phyloP scores from a whole-genome alignment of 2,329 filamentous ascomycete genomes.

The Elsinoe australis region DNA sequence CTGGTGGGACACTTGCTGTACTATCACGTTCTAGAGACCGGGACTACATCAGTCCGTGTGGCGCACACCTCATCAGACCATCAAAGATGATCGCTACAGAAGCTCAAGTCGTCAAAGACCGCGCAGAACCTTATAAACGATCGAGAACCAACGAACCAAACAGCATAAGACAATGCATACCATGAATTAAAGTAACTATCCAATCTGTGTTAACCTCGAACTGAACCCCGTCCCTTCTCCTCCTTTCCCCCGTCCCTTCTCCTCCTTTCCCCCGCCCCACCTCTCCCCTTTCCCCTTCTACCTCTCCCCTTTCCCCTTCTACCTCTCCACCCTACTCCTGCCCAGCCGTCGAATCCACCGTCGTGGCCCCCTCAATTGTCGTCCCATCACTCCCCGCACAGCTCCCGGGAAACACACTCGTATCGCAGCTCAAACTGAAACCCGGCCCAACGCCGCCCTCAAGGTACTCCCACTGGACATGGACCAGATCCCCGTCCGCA shows the following conservation, averaged over 20 bases:
- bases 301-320: constrained; percentile 79
- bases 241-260: background rate
- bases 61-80: no score
- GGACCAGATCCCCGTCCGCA: constrained; percentile 22
- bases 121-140: no score
- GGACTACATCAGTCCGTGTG: no score
- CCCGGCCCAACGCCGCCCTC: constrained; percentile 21
- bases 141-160: no score
- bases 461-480: constrained; percentile 24
- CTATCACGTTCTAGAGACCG: no score
- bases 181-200: no score
- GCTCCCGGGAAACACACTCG: constrained; percentile 20
- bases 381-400: constrained; percentile 14
- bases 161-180: no score
- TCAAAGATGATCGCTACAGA: no score
- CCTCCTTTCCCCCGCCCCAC: background rate
- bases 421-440: constrained; percentile 25
- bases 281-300: constrained; percentile 85
- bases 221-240: no score
- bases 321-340: constrained; percentile 53
- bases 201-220: no score
- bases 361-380: constrained; percentile 38
- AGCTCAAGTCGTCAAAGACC: no score
- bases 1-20: no score
- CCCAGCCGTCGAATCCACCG: constrained; percentile 62